Base-by-base conservation (phyloP, 2,329 filamentous ascomycete genomes). In the Botryotinia calthae region DNA sequence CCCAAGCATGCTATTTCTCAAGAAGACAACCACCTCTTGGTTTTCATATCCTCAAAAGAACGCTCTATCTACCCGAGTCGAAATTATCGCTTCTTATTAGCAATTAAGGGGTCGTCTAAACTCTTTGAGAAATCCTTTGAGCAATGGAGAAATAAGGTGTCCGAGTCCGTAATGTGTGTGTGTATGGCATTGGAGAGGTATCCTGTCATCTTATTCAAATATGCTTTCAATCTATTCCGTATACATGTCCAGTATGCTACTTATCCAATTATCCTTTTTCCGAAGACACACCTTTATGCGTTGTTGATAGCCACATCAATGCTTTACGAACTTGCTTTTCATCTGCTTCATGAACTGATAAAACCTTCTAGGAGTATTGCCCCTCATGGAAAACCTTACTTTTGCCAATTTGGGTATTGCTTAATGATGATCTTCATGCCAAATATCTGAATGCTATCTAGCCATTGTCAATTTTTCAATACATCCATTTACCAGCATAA, bases 151-250 rank as follows among this genome's bases (percentile, higher is more conserved):
- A 65, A 20, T 18, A 48, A n/a, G 28, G 12, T 65, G n/a, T 44
- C 37, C 44, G 7, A 37, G 7, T 37, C 37, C 37, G 37, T 25
- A 28, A 28, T 28, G 51, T 56, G 16, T 34, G 31, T 34, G 34
- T 56, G 51, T 10, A 48, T 65, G 62, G 28, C 42, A 65, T 65
- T 42, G 28, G 10, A 34, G 25, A 46, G 31, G 25, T 65, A 48
- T 65, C 42, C 62, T 65, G 42, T 48, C 62, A 65, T 65, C 31
- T 65, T 22, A 65, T 65, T 65, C 44, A 48, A 48, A 65, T 37
- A 65, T 34, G 48, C 63, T 37, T 65, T 48, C 44, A 64, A 48
- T 65, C 42, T 65, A 65, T 48, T 12, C 42, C 44, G 20, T 40
- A 65, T 65, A 8, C 7, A 37, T 25, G 51, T 56, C 12, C 51